These are phyloP conservation scores for Candida jianshihensis DNA, from an alignment of 805 yeast genomes.

Conservation along the genomic window DNA sequence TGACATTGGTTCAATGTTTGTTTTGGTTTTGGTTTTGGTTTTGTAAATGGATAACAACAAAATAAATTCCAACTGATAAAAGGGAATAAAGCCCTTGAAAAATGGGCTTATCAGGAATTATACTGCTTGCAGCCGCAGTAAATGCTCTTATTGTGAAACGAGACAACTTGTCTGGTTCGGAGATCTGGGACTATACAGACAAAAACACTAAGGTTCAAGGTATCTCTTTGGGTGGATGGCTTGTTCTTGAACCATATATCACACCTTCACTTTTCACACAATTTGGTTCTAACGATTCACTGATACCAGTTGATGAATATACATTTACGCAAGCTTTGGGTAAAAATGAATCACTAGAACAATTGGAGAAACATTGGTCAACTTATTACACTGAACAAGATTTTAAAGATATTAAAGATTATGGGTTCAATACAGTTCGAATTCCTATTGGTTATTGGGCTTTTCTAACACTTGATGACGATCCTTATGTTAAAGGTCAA, in stretches of 20 bases:
- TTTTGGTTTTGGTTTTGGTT: too few species aligned
- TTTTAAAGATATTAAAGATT: constrained; percentile 46
- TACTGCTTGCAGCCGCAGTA: neutral
- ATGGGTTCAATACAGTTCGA: constrained; percentile 79
- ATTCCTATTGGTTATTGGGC: constrained; percentile 98
- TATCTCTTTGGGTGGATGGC: constrained; percentile 87
- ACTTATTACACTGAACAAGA: constrained; percentile 72
- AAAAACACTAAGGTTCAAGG: constrained; percentile 38
- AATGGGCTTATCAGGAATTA: neutral
- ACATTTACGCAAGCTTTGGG: constrained; percentile 60
- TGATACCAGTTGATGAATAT: constrained; percentile 78
- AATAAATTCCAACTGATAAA: too few species aligned
- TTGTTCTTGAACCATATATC: constrained; percentile 80
- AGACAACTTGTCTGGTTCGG: neutral
- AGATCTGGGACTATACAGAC: constrained; percentile 15
- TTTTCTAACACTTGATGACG: constrained; percentile 49
- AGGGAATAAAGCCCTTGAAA: too few species aligned
- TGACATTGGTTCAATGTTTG: too few species aligned
- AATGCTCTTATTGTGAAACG: neutral
- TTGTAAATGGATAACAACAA: too few species aligned
- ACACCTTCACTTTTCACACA: constrained; percentile 70
- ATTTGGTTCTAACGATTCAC: constrained; percentile 29
- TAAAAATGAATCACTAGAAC: constrained; percentile 40
- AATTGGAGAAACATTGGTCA: constrained; percentile 68
- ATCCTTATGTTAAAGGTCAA: constrained; percentile 88